Evolutionary conservation across 1,139 yeast genomes (phyloP), one percentile per base, ranked within the genome.

Genomic region (Yamadazyma songkhlaensis): DNA sequence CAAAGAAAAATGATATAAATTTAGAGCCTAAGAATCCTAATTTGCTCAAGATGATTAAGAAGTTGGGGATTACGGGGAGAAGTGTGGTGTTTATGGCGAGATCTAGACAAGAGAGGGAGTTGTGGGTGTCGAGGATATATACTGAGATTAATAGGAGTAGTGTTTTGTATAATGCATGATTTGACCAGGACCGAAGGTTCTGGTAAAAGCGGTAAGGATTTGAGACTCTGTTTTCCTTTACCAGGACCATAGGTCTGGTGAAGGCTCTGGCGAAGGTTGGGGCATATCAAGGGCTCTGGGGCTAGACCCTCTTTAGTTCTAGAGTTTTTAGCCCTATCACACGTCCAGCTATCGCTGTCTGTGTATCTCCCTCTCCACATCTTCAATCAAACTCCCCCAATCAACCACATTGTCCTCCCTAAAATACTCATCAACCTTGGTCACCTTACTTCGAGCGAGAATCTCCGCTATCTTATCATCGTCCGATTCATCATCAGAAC

Each of bases 81-180:
- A 74, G 81, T 34, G 67, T 84, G 62, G 82, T 84, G 4, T 88
- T 90, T 51, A 72, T 87, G 76, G 82, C 96, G 1, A 60, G 94
- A 30, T 84, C 95, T 1, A 64, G 95, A 31, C 86, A 84, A 46
- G 96, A 88, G 48, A 68, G 92, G 38, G 96, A 90, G 54, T 46
- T 76, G 24, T 90, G 97, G 97, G 90, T 86, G 1, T 62, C 77
- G 5, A 72, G 77, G 21, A 63, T 89, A 21, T 66, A 76, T 43
- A 62, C 73, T 6, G 95, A 85, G 50, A 69, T 85, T 42, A 89
- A 84, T 45, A 62, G 89, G 42, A 67, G 74, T 48, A 25, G 30
- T 6, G 39, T 24, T 10, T 31, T 38, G 28, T 35, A 31, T 14
- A 29, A 30, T 25, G 6, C 15, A 26, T 36, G 24, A 15, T 8